Evolutionary conservation across 2,329 filamentous ascomycete species (phyloP).

Genomic region (Lithohypha guttulata): DNA sequence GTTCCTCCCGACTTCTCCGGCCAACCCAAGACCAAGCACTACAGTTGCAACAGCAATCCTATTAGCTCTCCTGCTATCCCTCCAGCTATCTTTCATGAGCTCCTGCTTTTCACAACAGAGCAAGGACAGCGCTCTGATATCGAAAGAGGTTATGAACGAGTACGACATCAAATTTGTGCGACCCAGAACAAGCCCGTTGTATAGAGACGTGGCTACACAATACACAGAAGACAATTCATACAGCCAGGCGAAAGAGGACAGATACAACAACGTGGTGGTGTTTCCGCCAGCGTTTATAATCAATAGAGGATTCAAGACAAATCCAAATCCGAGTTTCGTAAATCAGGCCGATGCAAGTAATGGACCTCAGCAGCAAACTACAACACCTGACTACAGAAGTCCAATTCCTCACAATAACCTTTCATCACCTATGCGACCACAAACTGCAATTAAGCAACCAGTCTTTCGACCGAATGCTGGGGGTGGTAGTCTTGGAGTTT

Average conservation of each 20-base stretch:
- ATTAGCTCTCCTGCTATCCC: slow-evolving; percentile 62
- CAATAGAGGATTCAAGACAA: slow-evolving; percentile 66
- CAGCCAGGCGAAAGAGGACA: slow-evolving; percentile 31
- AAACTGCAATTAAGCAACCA: slow-evolving; percentile 43
- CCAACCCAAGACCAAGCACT: slow-evolving; percentile 73
- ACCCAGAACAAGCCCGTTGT: slow-evolving; percentile 70
- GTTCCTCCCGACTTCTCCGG: slow-evolving; percentile 64
- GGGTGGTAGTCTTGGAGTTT: slow-evolving; percentile 72
- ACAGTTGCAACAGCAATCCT: slow-evolving; percentile 76
- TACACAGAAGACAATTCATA: slow-evolving; percentile 41
- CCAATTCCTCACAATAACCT: slow-evolving; percentile 38
- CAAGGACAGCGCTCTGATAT: slow-evolving; percentile 73
- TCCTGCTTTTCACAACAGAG: slow-evolving; percentile 69
- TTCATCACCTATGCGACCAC: slow-evolving; percentile 34
- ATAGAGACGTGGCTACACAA: slow-evolving; percentile 71
- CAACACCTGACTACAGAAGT: slow-evolving; percentile 32
- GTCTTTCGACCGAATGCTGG: slow-evolving; percentile 38
- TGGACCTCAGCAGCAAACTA: slow-evolving; percentile 29
- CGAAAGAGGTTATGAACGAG: slow-evolving; percentile 85
- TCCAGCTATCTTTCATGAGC: slow-evolving; percentile 64
- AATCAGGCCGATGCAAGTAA: slow-evolving; percentile 58
- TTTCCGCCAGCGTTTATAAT: slow-evolving; percentile 54
- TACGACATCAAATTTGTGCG: slow-evolving; percentile 95
- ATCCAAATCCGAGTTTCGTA: slow-evolving; percentile 71
- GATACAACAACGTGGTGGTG: slow-evolving; percentile 46